These are phyloP conservation scores for Coemansia umbellata DNA, from an alignment of 192 early-diverging fungal species.

Conservation along the genomic window DNA sequence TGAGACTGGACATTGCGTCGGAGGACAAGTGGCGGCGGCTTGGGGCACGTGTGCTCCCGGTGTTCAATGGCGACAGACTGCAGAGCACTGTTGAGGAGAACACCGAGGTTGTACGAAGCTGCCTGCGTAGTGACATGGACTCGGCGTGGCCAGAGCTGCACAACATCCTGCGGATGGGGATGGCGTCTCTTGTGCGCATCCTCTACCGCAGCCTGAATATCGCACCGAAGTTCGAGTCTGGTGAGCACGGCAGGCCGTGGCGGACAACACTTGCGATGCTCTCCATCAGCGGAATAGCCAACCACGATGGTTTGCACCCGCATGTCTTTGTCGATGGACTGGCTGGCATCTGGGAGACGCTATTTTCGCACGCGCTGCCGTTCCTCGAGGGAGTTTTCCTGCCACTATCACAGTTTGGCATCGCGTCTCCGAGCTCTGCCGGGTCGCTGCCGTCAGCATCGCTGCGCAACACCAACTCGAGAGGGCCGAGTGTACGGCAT, in stretches of 20 bases:
- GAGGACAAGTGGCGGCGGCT: slow-evolving; percentile 73
- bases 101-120: slow-evolving; percentile 64
- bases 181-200: slow-evolving; percentile 35
- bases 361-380: slow-evolving; percentile 77
- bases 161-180: slow-evolving; percentile 30
- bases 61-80: slow-evolving; percentile 84
- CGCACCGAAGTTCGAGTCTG: slow-evolving; percentile 29
- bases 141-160: slow-evolving; percentile 36
- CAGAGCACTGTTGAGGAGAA: slow-evolving; percentile 80
- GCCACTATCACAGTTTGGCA: slow-evolving; percentile 52
- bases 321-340: slow-evolving; percentile 64
- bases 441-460: not conserved
- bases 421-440: not conserved
- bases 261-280: slow-evolving; percentile 43
- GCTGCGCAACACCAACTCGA: not conserved
- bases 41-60: slow-evolving; percentile 68
- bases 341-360: slow-evolving; percentile 76
- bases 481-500: slow-evolving; percentile 8
- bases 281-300: slow-evolving; percentile 15
- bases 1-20: slow-evolving; percentile 4
- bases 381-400: slow-evolving; percentile 85
- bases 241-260: not conserved
- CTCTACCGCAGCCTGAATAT: slow-evolving; percentile 20
- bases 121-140: slow-evolving; percentile 17
- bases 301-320: slow-evolving; percentile 54